These are phyloP conservation scores for Phylloporus rhodoxanthus DNA, from an alignment of 768 basidiomycete species.

Conservation along the genomic window DNA sequence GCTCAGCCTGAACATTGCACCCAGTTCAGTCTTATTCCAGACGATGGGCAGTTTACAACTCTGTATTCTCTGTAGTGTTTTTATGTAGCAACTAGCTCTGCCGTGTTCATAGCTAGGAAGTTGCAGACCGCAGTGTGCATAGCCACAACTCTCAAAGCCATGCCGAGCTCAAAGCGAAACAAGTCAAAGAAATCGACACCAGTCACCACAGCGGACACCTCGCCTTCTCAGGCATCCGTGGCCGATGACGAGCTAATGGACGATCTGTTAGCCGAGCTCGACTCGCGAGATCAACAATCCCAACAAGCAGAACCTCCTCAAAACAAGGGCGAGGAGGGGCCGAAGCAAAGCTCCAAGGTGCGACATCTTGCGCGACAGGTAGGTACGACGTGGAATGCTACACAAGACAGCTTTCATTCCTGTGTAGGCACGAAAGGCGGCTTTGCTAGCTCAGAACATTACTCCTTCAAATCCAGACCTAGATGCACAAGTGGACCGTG, in stretches of 20 bases:
- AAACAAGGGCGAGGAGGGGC: conserved; percentile 16
- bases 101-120: too few relatives aligned
- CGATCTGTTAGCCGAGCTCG: conserved; percentile 72
- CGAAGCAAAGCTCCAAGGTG: conserved; percentile 53
- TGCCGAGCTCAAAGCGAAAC: conserved; percentile 42
- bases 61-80: too few relatives aligned
- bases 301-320: conserved; percentile 29
- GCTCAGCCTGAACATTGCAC: neutral
- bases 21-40: too few relatives aligned
- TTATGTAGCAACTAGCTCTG: too few relatives aligned
- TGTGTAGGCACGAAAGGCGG: conserved; percentile 65
- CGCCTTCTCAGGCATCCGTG: conserved; percentile 27
- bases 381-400: conserved; percentile 9
- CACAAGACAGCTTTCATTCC: neutral
- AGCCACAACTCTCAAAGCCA: conserved; percentile 8
- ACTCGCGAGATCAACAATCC: conserved; percentile 49
- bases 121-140: neutral
- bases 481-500: conserved; percentile 54
- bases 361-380: conserved; percentile 74
- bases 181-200: conserved; percentile 47
- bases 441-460: conserved; percentile 50
- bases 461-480: conserved; percentile 50
- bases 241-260: conserved; percentile 59
- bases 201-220: conserved; percentile 13
- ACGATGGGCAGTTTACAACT: neutral